phyloP scores from a whole-genome alignment of 306 rosid species.

The Hippophae rhamnoides region DNA sequence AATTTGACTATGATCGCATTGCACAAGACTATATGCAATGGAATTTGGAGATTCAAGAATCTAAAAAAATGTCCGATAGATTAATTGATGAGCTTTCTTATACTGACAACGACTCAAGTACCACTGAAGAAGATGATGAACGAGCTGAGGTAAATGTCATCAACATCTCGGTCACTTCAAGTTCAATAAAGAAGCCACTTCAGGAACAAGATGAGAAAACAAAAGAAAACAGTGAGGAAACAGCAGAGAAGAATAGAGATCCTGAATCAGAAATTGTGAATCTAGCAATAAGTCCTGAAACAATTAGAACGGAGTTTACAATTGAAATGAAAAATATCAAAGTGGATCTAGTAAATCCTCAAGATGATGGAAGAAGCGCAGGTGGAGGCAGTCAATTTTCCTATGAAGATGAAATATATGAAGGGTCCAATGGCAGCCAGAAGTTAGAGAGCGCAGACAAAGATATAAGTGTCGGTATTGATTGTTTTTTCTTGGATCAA shows the following conservation, averaged over 20 bases:
- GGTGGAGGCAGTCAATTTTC: too few species aligned
- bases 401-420: slow-evolving; percentile 9
- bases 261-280: slow-evolving; percentile 12
- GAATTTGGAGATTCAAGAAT: slow-evolving; percentile 25
- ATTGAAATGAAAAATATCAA: slow-evolving; percentile 15
- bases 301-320: slow-evolving; percentile 7
- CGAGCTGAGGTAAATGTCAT: slow-evolving; percentile 15
- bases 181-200: slow-evolving; percentile 8
- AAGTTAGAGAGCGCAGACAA: slow-evolving; percentile 8
- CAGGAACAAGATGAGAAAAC: slow-evolving; percentile 5
- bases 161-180: slow-evolving; percentile 1
- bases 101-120: slow-evolving; percentile 18
- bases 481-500: neutral
- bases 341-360: slow-evolving; percentile 10
- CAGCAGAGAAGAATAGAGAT: slow-evolving; percentile 2
- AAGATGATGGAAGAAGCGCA: slow-evolving; percentile 9
- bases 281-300: slow-evolving; percentile 14
- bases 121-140: slow-evolving; percentile 16
- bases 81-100: slow-evolving; percentile 21
- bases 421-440: slow-evolving; percentile 1
- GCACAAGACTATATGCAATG: slow-evolving; percentile 14
- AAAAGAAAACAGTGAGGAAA: neutral
- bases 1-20: slow-evolving; percentile 8
- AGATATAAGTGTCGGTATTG: neutral
- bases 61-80: slow-evolving; percentile 10